phyloP scores from a whole-genome alignment of 441 rosid genomes.

The Cnidoscolus chayamansa region DNA sequence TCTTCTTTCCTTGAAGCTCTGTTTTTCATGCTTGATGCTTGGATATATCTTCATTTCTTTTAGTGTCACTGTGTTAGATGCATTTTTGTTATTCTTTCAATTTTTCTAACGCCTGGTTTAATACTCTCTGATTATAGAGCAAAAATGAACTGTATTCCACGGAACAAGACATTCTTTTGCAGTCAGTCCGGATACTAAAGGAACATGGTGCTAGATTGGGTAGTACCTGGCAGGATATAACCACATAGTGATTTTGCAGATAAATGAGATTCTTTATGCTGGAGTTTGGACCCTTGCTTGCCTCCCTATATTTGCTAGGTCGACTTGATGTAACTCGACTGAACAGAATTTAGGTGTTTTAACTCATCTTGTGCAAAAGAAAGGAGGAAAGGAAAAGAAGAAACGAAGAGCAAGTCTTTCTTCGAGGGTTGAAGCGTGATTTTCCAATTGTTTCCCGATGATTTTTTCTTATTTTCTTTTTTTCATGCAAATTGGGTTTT shows the following conservation, averaged over 20 bases:
- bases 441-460: constrained; percentile 2
- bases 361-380: background rate
- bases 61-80: background rate
- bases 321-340: background rate
- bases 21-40: background rate
- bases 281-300: background rate
- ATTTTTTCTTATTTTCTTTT: background rate
- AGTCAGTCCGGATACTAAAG: constrained; percentile 60
- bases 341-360: background rate
- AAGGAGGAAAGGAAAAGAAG: no score
- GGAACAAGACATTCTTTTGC: constrained; percentile 71
- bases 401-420: background rate
- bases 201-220: constrained; percentile 70
- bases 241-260: constrained; percentile 20
- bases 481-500: background rate
- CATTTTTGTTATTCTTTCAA: background rate
- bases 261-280: background rate
- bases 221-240: constrained; percentile 34
- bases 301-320: background rate
- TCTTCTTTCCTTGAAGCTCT: background rate
- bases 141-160: constrained; percentile 60
- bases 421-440: background rate
- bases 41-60: constrained; percentile 2
- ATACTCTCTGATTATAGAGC: constrained; percentile 39
- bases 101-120: constrained; percentile 12